These are phyloP conservation scores for Euphorbia schlechtendalii DNA, from an alignment of 441 rosid species.

Conservation along the genomic window DNA sequence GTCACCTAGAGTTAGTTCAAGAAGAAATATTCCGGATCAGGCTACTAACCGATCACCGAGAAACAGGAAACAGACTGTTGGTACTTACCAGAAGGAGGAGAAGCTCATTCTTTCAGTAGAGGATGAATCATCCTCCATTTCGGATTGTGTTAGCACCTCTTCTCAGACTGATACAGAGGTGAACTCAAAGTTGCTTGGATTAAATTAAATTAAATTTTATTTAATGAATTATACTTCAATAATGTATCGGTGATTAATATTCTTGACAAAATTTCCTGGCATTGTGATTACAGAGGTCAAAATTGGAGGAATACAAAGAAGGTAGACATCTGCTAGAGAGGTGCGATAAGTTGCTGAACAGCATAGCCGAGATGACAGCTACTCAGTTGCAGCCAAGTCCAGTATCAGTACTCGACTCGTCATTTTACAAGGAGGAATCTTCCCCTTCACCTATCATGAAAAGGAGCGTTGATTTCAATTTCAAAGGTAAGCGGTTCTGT, in stretches of 20 bases:
- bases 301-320: conserved; percentile 50
- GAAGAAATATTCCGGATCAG: conserved; percentile 34
- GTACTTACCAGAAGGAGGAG: conserved; percentile 24
- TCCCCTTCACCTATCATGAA: conserved; percentile 80
- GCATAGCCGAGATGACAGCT: conserved; percentile 76
- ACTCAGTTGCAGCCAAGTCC: conserved; percentile 83
- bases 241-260: not conserved
- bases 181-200: not conserved
- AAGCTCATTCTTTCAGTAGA: no score
- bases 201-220: no score
- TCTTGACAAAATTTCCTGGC: not conserved
- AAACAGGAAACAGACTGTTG: conserved; percentile 27
- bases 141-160: conserved; percentile 44
- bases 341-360: conserved; percentile 76
- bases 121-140: conserved; percentile 50
- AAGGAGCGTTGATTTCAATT: conserved; percentile 67
- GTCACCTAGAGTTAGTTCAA: conserved; percentile 33
- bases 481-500: conserved; percentile 43
- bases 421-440: conserved; percentile 72
- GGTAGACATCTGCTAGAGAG: conserved; percentile 70
- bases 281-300: conserved; percentile 37
- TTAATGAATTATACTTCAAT: no score
- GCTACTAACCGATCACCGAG: conserved; percentile 28
- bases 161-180: conserved; percentile 63
- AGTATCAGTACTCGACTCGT: conserved; percentile 81